Evolutionary conservation across 2,329 filamentous ascomycete species (phyloP), one percentile per base, ranked within the genome.

Genomic region (Exophiala aquamarina): DNA sequence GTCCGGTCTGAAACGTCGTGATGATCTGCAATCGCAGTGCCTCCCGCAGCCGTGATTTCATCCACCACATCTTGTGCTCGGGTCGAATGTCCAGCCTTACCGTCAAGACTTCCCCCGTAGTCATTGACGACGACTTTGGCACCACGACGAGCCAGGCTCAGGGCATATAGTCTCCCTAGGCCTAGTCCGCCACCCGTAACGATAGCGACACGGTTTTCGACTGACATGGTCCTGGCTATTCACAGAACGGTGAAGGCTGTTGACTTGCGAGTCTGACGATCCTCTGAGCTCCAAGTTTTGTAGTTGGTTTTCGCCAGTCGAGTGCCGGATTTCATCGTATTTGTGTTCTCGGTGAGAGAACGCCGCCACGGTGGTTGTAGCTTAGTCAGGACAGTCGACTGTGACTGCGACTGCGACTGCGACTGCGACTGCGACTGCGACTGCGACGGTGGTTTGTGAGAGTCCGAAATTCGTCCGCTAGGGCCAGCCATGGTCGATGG

Each of bases 111-210:
- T 39, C 82, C 88, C 54, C 92, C 92, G 38, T 96, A 80, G 67
- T 97, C 92, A 70, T 98, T 98, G 61, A 98, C 92, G 39, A 98
- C 91, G 60, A 94, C 87, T 69, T 86, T 93, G 60, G 90, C 92
- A 62, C 92, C 92, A 63, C 91, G 82, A 46, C 87, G 89, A 49
- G 80, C 92, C 66, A 94, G 96, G 76, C 95, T 96, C 49, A 84
- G 74, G 60, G 86, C 85, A 71, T 94, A 93, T 64, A 84, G 83
- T 70, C 84, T 87, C 57, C 88, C 88, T 48, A 92, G 71, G 54
- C 88, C 89, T 68, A 86, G 87, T 56, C 89, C 88, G 52, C 87
- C 88, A 61, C 89, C 89, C 37, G 89, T 94, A 57, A 94, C 83
- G 58, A 94, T 87, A 61, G 90, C 87, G 58, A 89, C 89, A 76